Conservation (phyloP, 2,329 filamentous ascomycete genomes). For the Neofusicoccum cordaticola region DNA sequence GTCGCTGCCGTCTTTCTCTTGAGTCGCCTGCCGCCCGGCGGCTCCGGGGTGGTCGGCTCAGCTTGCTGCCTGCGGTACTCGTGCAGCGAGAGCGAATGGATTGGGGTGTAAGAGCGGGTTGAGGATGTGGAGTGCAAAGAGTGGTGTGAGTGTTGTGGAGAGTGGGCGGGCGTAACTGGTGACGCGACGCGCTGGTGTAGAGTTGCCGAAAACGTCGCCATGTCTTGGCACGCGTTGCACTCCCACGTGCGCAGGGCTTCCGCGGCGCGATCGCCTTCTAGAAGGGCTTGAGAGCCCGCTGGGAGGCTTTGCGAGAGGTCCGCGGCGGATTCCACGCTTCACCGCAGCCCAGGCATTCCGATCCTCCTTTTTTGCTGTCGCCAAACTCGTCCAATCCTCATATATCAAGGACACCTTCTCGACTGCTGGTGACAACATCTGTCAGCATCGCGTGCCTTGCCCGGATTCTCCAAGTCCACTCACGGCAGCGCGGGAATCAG, state of each 20-base stretch:
- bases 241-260: background rate
- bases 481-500: background rate
- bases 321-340: background rate
- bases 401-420: background rate
- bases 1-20: slow-evolving; percentile 37
- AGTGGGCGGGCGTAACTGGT: slow-evolving; percentile 35
- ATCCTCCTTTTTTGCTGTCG: background rate
- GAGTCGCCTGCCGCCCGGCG: slow-evolving; percentile 32
- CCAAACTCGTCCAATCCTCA: background rate
- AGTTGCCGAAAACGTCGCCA: slow-evolving; percentile 12
- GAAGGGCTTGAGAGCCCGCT: background rate
- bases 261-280: background rate
- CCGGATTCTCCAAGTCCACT: background rate
- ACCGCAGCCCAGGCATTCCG: background rate
- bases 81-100: slow-evolving; percentile 37
- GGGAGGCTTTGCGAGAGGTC: background rate
- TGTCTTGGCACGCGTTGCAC: background rate
- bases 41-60: slow-evolving; percentile 30
- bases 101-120: background rate
- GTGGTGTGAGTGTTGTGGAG: slow-evolving; percentile 34
- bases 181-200: slow-evolving; percentile 3
- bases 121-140: slow-evolving; percentile 25
- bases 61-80: slow-evolving; percentile 40
- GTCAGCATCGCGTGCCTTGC: background rate
- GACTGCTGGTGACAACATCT: background rate